phyloP scores from a whole-genome alignment of 805 yeast species.

The Kodamaea lidongshanica region DNA sequence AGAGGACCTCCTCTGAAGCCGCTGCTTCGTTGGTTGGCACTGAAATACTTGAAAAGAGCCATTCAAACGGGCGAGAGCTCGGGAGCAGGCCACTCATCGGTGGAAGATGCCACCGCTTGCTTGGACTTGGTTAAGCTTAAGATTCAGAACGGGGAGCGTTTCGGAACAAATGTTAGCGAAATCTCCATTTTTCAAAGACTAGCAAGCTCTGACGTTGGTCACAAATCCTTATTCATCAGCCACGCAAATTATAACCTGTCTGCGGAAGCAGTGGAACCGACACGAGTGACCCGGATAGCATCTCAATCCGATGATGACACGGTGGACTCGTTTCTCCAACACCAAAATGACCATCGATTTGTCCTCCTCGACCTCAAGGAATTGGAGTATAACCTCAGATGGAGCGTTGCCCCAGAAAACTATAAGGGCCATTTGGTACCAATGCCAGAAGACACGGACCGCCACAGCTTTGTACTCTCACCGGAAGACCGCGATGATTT shows the following conservation, averaged over 20 bases:
- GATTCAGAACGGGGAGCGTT: slow-evolving; percentile 56
- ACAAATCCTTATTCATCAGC: slow-evolving; percentile 17
- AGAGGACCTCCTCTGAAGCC: slow-evolving; percentile 81
- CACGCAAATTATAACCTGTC: slow-evolving; percentile 18
- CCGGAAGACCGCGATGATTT: slow-evolving; percentile 11
- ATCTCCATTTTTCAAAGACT: slow-evolving; percentile 14
- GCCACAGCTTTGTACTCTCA: neutral
- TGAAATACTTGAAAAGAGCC: slow-evolving; percentile 43
- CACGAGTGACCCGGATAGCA: slow-evolving; percentile 24
- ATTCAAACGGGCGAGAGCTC: slow-evolving; percentile 59
- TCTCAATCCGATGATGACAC: slow-evolving; percentile 59
- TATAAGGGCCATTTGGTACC: slow-evolving; percentile 15
- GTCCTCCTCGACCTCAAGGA: slow-evolving; percentile 54
- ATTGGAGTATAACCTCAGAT: slow-evolving; percentile 40
- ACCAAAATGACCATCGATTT: slow-evolving; percentile 38
- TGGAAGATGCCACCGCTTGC: slow-evolving; percentile 80
- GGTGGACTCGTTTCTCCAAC: slow-evolving; percentile 33
- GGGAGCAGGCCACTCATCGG: slow-evolving; percentile 72
- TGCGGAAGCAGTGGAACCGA: slow-evolving; percentile 12
- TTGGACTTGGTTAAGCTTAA: slow-evolving; percentile 70
- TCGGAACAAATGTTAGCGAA: slow-evolving; percentile 43
- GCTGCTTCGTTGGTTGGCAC: slow-evolving; percentile 64
- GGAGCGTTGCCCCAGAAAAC: slow-evolving; percentile 17
- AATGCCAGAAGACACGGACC: slow-evolving; percentile 7
- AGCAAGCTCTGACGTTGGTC: slow-evolving; percentile 7